Evolutionary conservation across 257 asterid genomes (phyloP).

Genomic region (Misopates orontium): DNA sequence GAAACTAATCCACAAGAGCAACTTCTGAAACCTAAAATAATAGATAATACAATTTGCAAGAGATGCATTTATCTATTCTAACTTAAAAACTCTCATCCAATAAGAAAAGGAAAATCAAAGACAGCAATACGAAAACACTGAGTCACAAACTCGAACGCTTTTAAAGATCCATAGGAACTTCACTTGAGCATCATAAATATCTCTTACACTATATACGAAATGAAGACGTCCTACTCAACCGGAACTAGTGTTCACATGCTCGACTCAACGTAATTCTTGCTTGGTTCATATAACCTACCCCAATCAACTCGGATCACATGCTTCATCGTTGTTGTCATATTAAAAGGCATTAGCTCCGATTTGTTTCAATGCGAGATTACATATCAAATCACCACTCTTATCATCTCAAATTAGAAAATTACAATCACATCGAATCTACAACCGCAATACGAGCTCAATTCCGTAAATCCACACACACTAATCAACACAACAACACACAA

Average conservation of each 20-base stretch:
- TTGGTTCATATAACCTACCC: no score
- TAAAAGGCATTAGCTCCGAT: no score
- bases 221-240: no score
- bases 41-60: neutral
- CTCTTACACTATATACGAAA: no score
- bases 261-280: no score
- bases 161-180: neutral
- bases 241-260: no score
- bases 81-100: neutral
- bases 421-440: neutral
- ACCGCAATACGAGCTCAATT: conserved; percentile 10
- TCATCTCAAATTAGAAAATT: neutral
- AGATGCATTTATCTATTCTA: neutral
- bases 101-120: neutral
- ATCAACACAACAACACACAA: neutral
- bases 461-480: neutral
- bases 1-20: no score
- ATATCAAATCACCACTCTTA: neutral
- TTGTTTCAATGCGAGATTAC: no score
- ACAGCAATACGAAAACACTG: neutral
- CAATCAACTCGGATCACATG: no score
- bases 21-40: neutral
- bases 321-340: no score
- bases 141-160: neutral
- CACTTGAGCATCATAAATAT: neutral